phyloP scores from a whole-genome alignment of 306 rosid species.

The Vachellia collinsii region DNA sequence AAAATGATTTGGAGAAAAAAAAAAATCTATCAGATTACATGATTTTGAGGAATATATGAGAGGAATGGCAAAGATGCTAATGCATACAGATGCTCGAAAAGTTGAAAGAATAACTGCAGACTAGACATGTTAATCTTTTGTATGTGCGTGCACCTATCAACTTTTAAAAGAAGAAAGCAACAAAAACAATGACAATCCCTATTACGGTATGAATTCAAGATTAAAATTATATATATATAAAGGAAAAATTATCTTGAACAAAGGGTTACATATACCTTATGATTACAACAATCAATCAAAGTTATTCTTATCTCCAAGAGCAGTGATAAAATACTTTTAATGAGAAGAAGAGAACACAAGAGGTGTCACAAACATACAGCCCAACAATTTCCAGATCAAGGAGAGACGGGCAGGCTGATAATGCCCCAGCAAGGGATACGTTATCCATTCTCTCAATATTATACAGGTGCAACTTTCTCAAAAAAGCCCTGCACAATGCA shows the following conservation, averaged over 20 bases:
- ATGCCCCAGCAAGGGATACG: conserved; percentile 66
- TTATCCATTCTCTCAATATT: conserved; percentile 87
- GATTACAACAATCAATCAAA: not conserved
- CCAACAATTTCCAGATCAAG: conserved; percentile 88
- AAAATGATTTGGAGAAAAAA: conserved; percentile 4
- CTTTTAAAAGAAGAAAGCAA: not conserved
- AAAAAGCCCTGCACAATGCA: conserved; percentile 55
- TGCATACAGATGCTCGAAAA: not conserved
- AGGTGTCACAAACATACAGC: conserved; percentile 64
- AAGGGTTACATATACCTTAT: not conserved
- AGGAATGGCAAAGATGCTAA: conserved; percentile 2
- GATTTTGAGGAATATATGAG: not conserved
- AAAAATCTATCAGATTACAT: not conserved
- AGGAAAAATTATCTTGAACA: not conserved
- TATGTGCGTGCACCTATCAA: not conserved
- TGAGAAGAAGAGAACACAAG: conserved; percentile 26
- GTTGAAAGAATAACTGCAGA: conserved; percentile 11
- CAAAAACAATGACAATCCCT: not conserved
- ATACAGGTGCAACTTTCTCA: conserved; percentile 78
- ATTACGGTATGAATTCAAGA: not conserved
- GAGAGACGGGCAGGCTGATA: conserved; percentile 74
- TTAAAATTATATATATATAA: not conserved
- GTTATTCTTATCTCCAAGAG: conserved; percentile 13
- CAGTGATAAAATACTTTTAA: conserved; percentile 13
- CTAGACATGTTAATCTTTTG: not conserved